Base-by-base conservation (phyloP, 345 rosid species). In the Physaria fendleri region DNA sequence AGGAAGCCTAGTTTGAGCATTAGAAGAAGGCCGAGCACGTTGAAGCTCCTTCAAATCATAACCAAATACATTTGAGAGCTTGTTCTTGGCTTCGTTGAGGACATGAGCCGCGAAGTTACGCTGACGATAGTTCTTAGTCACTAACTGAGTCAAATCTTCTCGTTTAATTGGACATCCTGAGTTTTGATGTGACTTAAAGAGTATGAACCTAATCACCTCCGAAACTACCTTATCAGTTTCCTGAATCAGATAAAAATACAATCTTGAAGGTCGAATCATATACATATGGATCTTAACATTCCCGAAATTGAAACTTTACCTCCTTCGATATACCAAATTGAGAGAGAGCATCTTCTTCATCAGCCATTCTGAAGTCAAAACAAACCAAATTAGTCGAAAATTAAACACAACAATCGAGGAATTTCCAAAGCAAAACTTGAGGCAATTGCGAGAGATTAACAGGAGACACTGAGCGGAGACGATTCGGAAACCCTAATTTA, bases 141-240 rank as follows among this genome's bases (percentile, higher is more conserved):
- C 85, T 12, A 89, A 72, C 60, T 86, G 99, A 61, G 88, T 81
- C 59, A 93, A 81, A 35, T 93, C 99, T 30, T 89, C 99, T 39
- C 99, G 70, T 75, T 83, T 89, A 34, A 93, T 79, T 2, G 95
- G 95, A 49, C 89, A 83, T 3, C 98, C 97, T 7, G 84, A 78
- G 71, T 68, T 86, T 54, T 86, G 91, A 51, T 86, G 89, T 1
- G 82, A 79, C 66, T 82, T 92, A 67, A 92, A 92, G 10, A 92
- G 77, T 63, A 84, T 56, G 54, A 80, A 81, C 43, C 98, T 88
- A 5, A 92, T 80, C 60, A 84, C 87, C 76, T 92, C 98, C 1
- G 85, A 82, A 15, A 88, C 95, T 47, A 88, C 85, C 84, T 92
- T 92, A 74, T 88, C 98, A 69, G 78, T 80, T 74, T 88, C 98